Evolutionary conservation across 140 eudicot species (phyloP).

Genomic region (Flaveria floridana): DNA sequence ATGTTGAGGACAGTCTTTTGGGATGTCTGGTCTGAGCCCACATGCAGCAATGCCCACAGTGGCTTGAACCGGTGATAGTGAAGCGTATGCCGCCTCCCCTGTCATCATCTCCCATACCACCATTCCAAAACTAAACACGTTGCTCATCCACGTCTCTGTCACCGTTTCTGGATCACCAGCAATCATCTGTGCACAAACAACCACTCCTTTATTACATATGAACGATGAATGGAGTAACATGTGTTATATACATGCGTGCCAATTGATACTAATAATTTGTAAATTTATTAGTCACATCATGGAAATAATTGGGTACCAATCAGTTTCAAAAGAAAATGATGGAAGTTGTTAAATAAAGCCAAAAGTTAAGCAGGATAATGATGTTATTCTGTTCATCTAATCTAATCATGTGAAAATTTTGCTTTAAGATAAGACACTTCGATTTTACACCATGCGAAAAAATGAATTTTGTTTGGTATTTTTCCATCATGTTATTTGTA

Average conservation of each 20-base stretch:
- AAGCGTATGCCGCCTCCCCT: slow-evolving; percentile 89
- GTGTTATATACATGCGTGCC: not conserved
- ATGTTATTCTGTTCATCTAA: slow-evolving; percentile 38
- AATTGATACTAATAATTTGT: not conserved
- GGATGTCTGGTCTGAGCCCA: slow-evolving; percentile 95
- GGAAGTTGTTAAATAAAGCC: slow-evolving; percentile 34
- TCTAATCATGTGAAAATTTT: slow-evolving; percentile 29
- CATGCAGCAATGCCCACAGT: slow-evolving; percentile 99
- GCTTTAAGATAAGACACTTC: not conserved
- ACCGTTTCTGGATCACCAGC: slow-evolving; percentile 97
- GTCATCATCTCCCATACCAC: slow-evolving; percentile 90
- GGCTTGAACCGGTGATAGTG: slow-evolving; percentile 96
- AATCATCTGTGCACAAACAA: slow-evolving; percentile 58
- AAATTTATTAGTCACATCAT: slow-evolving; percentile 21
- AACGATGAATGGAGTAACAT: not conserved
- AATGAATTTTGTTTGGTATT: not conserved
- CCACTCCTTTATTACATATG: not conserved
- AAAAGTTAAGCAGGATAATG: slow-evolving; percentile 39
- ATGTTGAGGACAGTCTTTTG: slow-evolving; percentile 82
- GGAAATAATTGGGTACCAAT: slow-evolving; percentile 22
- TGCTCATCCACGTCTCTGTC: slow-evolving; percentile 98
- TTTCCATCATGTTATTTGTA: too few species aligned
- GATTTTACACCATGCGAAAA: not conserved
- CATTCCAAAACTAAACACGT: slow-evolving; percentile 92
- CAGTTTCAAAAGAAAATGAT: slow-evolving; percentile 22